Percentiles rank a stretch among this genome's conserved stretches.
Conservation (phyloP, 2,329 filamentous ascomycete genomes). For the Aureobasidium mangrovei region DNA sequence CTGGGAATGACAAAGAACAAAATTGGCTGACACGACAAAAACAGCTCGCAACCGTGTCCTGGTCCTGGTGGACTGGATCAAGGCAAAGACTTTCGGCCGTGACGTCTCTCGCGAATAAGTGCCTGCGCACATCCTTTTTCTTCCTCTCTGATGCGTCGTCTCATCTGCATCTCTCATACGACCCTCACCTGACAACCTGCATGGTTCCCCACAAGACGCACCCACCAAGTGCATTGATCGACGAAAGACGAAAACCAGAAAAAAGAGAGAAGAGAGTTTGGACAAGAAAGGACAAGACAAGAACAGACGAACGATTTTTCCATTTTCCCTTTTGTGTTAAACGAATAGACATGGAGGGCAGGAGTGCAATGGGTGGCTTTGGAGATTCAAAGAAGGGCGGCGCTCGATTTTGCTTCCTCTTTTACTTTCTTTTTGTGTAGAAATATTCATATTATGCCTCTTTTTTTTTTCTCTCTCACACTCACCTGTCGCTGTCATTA, state of each 20-base stretch:
- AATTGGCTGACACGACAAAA: slow-evolving; percentile 19
- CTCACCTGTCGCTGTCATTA: neutral
- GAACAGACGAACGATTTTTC: neutral
- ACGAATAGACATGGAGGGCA: slow-evolving; percentile 5
- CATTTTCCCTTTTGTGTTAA: neutral
- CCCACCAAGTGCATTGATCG: neutral
- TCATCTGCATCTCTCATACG: slow-evolving; percentile 3
- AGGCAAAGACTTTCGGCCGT: slow-evolving; percentile 92
- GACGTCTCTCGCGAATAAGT: slow-evolving; percentile 74
- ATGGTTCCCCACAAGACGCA: neutral
- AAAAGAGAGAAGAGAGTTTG: neutral
- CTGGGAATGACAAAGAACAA: slow-evolving; percentile 10
- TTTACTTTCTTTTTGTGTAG: neutral
- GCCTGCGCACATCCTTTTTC: neutral
- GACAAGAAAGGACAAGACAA: neutral
- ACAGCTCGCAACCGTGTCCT: slow-evolving; percentile 87
- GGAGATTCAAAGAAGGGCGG: neutral
- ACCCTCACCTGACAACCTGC: slow-evolving; percentile 8
- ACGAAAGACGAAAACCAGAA: neutral
- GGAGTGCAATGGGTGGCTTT: neutral
- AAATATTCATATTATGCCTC: neutral
- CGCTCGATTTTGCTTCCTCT: neutral
- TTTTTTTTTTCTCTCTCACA: neutral
- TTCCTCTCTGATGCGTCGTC: neutral
- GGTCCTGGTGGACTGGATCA: slow-evolving; percentile 89